Conservation (phyloP, 768 basidiomycete genomes). For the Russula earlei region DNA sequence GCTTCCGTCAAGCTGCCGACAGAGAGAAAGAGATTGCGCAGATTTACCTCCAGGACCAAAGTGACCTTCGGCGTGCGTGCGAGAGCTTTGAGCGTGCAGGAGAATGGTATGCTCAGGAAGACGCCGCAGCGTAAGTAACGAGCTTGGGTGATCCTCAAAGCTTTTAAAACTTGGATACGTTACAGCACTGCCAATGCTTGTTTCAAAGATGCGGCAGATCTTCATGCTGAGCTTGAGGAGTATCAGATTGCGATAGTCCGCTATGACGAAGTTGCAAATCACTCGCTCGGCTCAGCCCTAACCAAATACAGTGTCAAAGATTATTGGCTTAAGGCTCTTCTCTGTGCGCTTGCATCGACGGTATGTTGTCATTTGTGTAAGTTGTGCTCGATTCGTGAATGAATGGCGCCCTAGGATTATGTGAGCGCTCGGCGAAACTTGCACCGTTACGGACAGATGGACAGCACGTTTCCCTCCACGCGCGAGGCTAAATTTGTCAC, state of each 20-base stretch:
- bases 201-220: conserved; percentile 93
- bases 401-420: conserved; percentile 59
- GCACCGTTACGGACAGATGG: conserved; percentile 67
- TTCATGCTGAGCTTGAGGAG: conserved; percentile 83
- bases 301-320: conserved; percentile 99
- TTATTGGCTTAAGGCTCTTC: conserved; percentile 80
- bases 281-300: conserved; percentile 67
- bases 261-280: conserved; percentile 85
- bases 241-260: conserved; percentile 77
- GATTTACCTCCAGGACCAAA: conserved; percentile 76
- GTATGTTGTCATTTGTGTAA: conserved; percentile 39
- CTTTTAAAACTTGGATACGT: conserved; percentile 4
- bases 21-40: conserved; percentile 95
- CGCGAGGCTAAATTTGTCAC: conserved; percentile 87
- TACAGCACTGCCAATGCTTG: conserved; percentile 88
- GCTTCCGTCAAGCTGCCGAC: conserved; percentile 96
- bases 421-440: conserved; percentile 77
- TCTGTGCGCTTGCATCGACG: conserved; percentile 82
- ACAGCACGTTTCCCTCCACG: conserved; percentile 77
- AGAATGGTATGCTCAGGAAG: conserved; percentile 97
- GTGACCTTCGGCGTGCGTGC: conserved; percentile 77
- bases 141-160: neutral
- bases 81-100: conserved; percentile 88
- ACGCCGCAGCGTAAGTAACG: conserved; percentile 78
- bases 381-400: neutral